Evolutionary conservation across 2,329 filamentous ascomycete species (phyloP).

Genomic region (Keithomyces neogunnii): DNA sequence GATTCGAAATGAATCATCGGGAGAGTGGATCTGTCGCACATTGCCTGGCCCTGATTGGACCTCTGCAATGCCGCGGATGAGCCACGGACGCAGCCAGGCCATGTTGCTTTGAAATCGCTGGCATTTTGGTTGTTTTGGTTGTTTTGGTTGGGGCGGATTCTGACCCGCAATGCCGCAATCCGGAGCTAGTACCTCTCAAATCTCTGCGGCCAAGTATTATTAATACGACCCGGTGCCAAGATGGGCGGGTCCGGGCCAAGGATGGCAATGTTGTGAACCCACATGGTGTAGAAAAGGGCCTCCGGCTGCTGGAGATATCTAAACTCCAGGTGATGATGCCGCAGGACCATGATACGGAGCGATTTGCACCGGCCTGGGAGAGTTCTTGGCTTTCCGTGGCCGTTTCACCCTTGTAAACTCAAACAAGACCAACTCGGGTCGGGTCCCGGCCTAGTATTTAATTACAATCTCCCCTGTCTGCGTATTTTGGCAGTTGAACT

Average conservation of each 20-base stretch:
- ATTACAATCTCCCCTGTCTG: too few relatives aligned
- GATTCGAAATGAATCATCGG: neutral
- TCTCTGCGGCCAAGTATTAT: neutral
- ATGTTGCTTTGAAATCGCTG: neutral
- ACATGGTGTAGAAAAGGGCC: neutral
- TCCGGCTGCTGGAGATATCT: conserved; percentile 2
- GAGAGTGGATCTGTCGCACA: neutral
- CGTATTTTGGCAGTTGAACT: too few relatives aligned
- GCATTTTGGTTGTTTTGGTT: too few relatives aligned
- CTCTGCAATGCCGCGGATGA: neutral
- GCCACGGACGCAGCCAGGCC: neutral
- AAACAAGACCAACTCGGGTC: too few relatives aligned
- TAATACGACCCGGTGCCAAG: neutral
- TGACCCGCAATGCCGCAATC: too few relatives aligned
- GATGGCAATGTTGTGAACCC: neutral
- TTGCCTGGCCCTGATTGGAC: neutral
- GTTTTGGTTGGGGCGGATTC: too few relatives aligned
- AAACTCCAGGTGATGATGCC: conserved; percentile 5
- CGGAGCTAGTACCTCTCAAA: neutral
- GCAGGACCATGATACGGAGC: neutral
- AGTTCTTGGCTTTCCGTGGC: neutral
- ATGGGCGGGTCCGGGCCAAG: neutral
- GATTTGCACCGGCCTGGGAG: neutral
- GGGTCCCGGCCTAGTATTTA: too few relatives aligned
- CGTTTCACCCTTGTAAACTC: neutral